Evolutionary conservation across 306 rosid genomes (phyloP).

Genomic region (Sesbania bispinosa): DNA sequence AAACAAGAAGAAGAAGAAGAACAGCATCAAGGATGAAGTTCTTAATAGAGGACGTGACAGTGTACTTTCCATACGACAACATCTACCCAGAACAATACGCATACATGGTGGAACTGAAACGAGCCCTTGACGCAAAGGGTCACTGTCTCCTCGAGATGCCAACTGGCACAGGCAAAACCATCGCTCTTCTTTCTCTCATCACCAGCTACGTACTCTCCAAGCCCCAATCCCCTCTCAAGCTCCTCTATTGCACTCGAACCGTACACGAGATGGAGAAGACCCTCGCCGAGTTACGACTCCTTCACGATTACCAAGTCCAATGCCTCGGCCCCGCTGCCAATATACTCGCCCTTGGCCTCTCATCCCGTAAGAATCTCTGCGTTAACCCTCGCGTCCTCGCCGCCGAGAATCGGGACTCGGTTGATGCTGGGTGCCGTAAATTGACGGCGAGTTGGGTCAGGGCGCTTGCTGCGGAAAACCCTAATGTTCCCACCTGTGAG

Average conservation of each 20-base stretch:
- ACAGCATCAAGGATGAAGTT: constrained; percentile 62
- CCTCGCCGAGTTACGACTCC: constrained; percentile 72
- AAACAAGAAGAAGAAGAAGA: neutral
- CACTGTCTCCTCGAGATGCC: constrained; percentile 95
- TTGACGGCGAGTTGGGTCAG: constrained; percentile 90
- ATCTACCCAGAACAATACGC: constrained; percentile 90
- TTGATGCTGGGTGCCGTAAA: constrained; percentile 82
- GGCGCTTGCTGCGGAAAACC: constrained; percentile 65
- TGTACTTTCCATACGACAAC: constrained; percentile 87
- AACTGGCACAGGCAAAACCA: constrained; percentile 90
- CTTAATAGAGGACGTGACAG: constrained; percentile 68
- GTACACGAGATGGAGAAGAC: constrained; percentile 99
- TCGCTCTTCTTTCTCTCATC: constrained; percentile 78
- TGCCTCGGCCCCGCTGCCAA: constrained; percentile 61
- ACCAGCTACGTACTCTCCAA: constrained; percentile 78
- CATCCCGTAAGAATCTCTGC: constrained; percentile 85
- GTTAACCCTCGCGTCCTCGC: constrained; percentile 54
- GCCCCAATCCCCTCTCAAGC: constrained; percentile 70
- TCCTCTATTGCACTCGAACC: constrained; percentile 90
- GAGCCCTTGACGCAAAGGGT: constrained; percentile 85
- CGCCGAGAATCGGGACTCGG: constrained; percentile 76
- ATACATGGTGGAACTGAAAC: constrained; percentile 84
- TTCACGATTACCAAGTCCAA: constrained; percentile 59
- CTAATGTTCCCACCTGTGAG: constrained; percentile 53
- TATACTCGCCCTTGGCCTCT: constrained; percentile 73